Evolutionary conservation across 129 eudicot genomes (phyloP).

Genomic region (Ambrosia artemisiifolia): DNA sequence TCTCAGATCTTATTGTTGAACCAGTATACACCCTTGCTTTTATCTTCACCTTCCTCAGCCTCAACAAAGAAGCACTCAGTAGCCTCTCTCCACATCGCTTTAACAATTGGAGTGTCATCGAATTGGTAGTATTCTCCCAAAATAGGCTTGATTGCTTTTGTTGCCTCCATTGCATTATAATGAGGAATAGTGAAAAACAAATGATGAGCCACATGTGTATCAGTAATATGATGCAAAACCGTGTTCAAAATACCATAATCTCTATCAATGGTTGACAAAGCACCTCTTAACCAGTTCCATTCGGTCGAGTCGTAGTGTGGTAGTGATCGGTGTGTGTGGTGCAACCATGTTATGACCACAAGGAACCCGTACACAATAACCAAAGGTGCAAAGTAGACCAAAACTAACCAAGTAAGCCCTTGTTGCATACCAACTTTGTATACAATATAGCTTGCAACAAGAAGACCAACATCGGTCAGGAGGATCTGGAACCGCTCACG

Average conservation of each 20-base stretch:
- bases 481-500: slow-evolving; percentile 1
- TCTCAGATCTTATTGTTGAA: slow-evolving; percentile 3
- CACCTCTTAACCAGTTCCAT: slow-evolving; percentile 6
- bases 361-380: slow-evolving; percentile 4
- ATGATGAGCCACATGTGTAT: background rate
- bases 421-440: background rate
- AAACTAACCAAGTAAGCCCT: background rate
- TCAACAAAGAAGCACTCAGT: slow-evolving; percentile 5
- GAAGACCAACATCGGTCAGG: background rate
- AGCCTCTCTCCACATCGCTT: slow-evolving; percentile 9
- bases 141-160: background rate
- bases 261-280: background rate
- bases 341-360: background rate
- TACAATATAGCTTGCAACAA: background rate
- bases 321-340: background rate
- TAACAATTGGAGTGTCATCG: background rate
- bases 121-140: slow-evolving; percentile 3
- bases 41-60: background rate
- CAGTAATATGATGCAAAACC: background rate
- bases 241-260: background rate
- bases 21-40: slow-evolving; percentile 3
- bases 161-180: background rate
- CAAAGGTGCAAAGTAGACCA: slow-evolving; percentile 6
- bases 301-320: slow-evolving; percentile 6
- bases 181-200: slow-evolving; percentile 8